Percentiles rank a stretch among this genome's conserved stretches.
Evolutionary conservation across 2,329 filamentous ascomycete genomes (phyloP).

Genomic region (Fusarium sacchari): DNA sequence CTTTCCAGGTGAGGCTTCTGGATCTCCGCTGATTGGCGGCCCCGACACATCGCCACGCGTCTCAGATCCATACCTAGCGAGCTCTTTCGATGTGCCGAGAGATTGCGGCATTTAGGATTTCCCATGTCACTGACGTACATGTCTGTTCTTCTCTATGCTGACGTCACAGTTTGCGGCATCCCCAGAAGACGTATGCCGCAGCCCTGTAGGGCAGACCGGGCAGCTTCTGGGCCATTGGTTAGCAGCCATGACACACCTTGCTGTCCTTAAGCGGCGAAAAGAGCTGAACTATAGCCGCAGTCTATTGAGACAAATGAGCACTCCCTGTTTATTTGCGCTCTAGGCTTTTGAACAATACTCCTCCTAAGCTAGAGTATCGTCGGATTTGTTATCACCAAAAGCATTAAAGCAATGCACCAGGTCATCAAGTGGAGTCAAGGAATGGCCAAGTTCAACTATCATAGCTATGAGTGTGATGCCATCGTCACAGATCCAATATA

Average conservation of each 20-base stretch:
- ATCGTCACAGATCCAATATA: background rate
- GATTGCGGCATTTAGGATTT: fast-evolving
- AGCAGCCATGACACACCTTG: background rate
- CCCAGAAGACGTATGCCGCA: background rate
- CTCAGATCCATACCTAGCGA: background rate
- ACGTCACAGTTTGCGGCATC: background rate
- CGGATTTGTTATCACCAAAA: background rate
- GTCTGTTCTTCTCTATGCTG: background rate
- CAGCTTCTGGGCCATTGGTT: background rate
- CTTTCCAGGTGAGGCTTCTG: too few species aligned
- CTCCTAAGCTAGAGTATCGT: background rate
- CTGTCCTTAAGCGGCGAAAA: fast-evolving
- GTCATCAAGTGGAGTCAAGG: fast-evolving
- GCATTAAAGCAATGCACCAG: fast-evolving
- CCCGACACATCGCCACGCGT: too few species aligned
- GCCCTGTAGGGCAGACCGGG: background rate
- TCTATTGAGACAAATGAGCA: fast-evolving
- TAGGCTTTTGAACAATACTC: background rate
- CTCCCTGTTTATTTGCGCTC: background rate
- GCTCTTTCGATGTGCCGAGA: background rate
- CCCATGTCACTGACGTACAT: background rate
- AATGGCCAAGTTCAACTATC: background rate
- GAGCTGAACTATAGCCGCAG: fast-evolving
- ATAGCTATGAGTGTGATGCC: background rate
- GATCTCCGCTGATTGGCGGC: background rate